These are phyloP conservation scores for Galium porrigens DNA, from an alignment of 305 asterid species.

Conservation along the genomic window DNA sequence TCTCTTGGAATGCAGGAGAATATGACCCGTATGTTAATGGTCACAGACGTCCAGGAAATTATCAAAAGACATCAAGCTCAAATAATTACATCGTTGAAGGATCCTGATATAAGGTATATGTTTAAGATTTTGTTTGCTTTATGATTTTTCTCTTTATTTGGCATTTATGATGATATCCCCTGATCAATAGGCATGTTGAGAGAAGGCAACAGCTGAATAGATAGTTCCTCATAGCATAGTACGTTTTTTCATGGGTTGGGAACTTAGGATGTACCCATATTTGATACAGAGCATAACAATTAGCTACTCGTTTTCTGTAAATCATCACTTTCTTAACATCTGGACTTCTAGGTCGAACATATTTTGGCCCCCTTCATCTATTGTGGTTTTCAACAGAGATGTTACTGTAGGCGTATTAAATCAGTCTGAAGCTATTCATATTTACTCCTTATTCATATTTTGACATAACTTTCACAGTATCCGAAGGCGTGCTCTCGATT, in stretches of 20 bases:
- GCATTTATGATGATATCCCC: neutral
- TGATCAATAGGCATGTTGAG: neutral
- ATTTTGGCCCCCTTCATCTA: neutral
- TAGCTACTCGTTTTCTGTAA: neutral
- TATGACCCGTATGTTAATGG: slow-evolving; percentile 99
- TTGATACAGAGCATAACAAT: neutral
- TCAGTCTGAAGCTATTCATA: slow-evolving; percentile 2
- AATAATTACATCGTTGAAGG: slow-evolving; percentile 91
- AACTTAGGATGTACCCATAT: neutral
- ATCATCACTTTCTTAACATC: neutral
- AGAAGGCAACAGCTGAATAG: neutral
- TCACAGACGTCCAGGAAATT: slow-evolving; percentile 89
- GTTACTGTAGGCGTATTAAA: neutral
- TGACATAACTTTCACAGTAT: slow-evolving; percentile 43
- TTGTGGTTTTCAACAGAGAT: neutral
- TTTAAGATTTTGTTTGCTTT: slow-evolving; percentile 10
- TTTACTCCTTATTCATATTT: slow-evolving; percentile 8
- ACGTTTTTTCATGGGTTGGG: neutral
- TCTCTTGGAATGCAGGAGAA: slow-evolving; percentile 60
- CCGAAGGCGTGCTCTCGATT: slow-evolving; percentile 95
- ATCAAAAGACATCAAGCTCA: slow-evolving; percentile 98
- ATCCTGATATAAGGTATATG: slow-evolving; percentile 90
- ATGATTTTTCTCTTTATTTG: slow-evolving; percentile 15
- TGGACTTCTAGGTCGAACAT: neutral
- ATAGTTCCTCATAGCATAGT: neutral